A percentile compares a stretch with the other conserved stretches of the same genome.
These are phyloP conservation scores for Cicer yamashitae DNA, from an alignment of 306 rosid species.

Conservation along the genomic window DNA sequence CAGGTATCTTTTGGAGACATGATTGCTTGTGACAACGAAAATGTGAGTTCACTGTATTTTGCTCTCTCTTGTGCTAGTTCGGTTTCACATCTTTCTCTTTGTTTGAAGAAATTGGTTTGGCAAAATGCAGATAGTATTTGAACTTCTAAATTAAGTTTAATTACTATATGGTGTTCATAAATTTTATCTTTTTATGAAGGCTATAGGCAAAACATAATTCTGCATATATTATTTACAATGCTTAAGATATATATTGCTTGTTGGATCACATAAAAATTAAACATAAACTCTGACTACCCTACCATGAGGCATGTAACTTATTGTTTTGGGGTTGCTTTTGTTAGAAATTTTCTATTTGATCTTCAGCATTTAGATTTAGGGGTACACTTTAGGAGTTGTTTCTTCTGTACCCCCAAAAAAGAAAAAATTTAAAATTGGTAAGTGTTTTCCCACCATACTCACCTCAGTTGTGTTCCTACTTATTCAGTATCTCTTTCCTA, in stretches of 20 bases:
- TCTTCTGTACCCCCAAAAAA: too few relatives aligned
- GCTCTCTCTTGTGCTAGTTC: slow-evolving; percentile 35
- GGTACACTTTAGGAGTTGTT: too few relatives aligned
- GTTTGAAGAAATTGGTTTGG: slow-evolving; percentile 22
- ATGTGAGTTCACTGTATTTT: slow-evolving; percentile 60
- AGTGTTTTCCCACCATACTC: not conserved
- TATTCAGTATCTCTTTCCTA: slow-evolving; percentile 26
- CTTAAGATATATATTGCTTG: not conserved
- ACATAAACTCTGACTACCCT: not conserved
- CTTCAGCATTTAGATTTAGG: slow-evolving; percentile 4
- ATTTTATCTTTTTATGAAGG: not conserved
- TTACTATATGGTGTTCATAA: slow-evolving; percentile 17
- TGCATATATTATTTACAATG: slow-evolving; percentile 23
- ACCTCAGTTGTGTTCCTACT: not conserved
- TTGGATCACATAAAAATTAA: not conserved
- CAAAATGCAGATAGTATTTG: slow-evolving; percentile 5
- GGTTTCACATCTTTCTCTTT: slow-evolving; percentile 25
- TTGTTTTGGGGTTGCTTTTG: slow-evolving; percentile 4
- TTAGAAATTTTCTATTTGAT: slow-evolving; percentile 3
- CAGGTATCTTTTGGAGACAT: slow-evolving; percentile 96
- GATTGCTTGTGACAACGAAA: slow-evolving; percentile 98
- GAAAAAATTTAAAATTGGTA: not conserved
- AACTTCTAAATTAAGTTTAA: slow-evolving; percentile 14
- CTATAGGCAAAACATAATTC: slow-evolving; percentile 25
- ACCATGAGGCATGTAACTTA: slow-evolving; percentile 8